Evolutionary conservation across 768 basidiomycete genomes (phyloP), one percentile per base, ranked within the genome.

Genomic region (Tylopilus felleus): DNA sequence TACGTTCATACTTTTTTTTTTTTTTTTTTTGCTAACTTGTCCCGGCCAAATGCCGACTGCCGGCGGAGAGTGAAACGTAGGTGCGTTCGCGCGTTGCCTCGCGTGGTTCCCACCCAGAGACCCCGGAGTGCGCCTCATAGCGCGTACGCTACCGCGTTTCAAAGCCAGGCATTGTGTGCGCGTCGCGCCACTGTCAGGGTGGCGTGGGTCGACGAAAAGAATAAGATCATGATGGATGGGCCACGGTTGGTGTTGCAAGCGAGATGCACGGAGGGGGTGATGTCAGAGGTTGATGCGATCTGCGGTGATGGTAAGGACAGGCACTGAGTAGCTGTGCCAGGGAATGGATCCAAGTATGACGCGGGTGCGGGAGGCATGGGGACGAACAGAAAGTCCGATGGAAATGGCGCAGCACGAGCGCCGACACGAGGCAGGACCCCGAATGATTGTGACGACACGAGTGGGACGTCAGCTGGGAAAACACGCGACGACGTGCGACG

Each of bases 341-440:
- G 38, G 51, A 41, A 42, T 45, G 52, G 35, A 17, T 36, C 35
- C 17, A 36, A 17, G 16, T 36, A 36, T 36, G 35, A 36, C 35
- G 35, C 35, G 35, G 35, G 35, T 36, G 35, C 35, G 33, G 33
- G 33, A 35, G 33, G 33, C 33, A 35, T 10, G 40, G 41, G 41
- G 46, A 43, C 23, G 49, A 41, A 16, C 19, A 47, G 49, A 60
- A 51, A 25, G 44, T 25, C 47, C 56, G 47, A 49, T 45, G 50
- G 53, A 51, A 56, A 59, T 53, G 55, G 56, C 58, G 59, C 49
- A 50, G 53, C 52, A 52, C 38, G 58, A 65, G 62, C 68, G 65
- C 68, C 60, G 63, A 68, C 66, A 68, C 68, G 66, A 68, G 66
- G 66, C 68, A 55, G 47, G 58, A 60, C 63, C 65, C 67, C 62